Base-by-base conservation (phyloP, 768 basidiomycete species). In the Xerocomellus dryophilus region DNA sequence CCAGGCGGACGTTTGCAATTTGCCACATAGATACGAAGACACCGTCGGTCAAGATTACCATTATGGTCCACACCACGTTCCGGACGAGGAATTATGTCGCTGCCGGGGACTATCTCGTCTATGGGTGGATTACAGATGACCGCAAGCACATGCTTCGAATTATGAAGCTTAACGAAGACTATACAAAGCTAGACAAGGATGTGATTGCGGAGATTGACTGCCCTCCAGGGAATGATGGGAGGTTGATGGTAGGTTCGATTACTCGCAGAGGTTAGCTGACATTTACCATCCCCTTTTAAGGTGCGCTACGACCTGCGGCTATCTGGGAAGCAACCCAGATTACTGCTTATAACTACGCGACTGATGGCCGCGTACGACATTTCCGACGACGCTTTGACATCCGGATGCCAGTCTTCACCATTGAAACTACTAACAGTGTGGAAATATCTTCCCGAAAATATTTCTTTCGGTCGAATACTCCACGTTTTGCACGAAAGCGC, bases 51-150 rank as follows among this genome's bases (percentile, higher is more conserved):
- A 61, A 59, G 43, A 61, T 69, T 15, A 60, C 58, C 14, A 54
- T 67, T n/a, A 64, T 46, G 50, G 47, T 66, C n/a, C 62, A 64
- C 47, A 65, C 67, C 35, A 53, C 56, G 1, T 12, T 45, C 7
- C 63, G 60, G 29, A 59, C 65, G n/a, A 62, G 67, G 47, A 71
- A 57, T 42, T 59, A 69, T n/a, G 41, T 53, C 41, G 45, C 48
- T 15, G 65, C 54, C 20, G 65, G 64, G 17, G 64, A 65, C 41
- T 66, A 66, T 18, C n/a, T 66, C 17, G 56, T 59, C 32, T 70
- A 66, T 34, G 67, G 68, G 11, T 68, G 67, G 67, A 66, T 70
- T 18, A 66, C 66, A 17, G 59, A 61, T 10, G 64, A 68, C 10
- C 68, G 64, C 48, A 61, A 29, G 45, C 67, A 68, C 42, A 48